Evolutionary conservation across 2,329 filamentous ascomycete species (phyloP), one percentile per base, ranked within the genome.

Genomic region (Aspergillus novofumigatus): DNA sequence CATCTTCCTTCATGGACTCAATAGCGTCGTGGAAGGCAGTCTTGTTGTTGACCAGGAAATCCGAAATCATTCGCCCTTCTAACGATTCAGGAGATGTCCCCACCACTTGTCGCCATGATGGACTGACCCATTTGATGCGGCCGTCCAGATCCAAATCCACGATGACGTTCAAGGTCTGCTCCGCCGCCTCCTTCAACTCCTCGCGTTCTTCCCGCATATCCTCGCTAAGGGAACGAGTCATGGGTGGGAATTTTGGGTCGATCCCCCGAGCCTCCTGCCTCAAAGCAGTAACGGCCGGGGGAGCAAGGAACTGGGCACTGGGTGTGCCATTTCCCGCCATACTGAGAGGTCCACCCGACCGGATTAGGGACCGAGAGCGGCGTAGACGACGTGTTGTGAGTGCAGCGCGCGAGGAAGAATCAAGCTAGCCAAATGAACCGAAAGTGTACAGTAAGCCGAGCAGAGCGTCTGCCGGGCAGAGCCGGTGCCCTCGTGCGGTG

Each of bases 81-180:
- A 97, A 86, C 7, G 84, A 82, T 47, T 89, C 86, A 42, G 87
- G 83, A 48, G 84, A 78, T 3, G 90, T 93, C 57, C 94, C 94
- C 59, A 97, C 88, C 51, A 99, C 89, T 67, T 97, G 92, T 59
- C 86, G 85, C 94, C 94, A 99, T 17, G 93, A 97, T 11, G 92
- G 91, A 72, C 93, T 97, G 67, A 96, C 92, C 91, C 94, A 99
- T 76, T 92, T 89, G 68, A 99, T 89, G 59, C 86, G 89, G 63
- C 91, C 91, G 70, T 97, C 90, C 55, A 97, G 83, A 69, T 92
- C 91, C 63, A 99, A 82, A 77, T 99, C 93, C 71, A 99, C 83
- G 72, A 99, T 96, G 62, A 96, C 90, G 75, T 97, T 99, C 72
- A 96, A 82, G 23, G 92, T 97, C 78, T 97, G 91, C 77, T 97